These are phyloP conservation scores for Fusarium sarcochroum DNA, from an alignment of 2,329 filamentous ascomycete genomes.

Conservation along the genomic window DNA sequence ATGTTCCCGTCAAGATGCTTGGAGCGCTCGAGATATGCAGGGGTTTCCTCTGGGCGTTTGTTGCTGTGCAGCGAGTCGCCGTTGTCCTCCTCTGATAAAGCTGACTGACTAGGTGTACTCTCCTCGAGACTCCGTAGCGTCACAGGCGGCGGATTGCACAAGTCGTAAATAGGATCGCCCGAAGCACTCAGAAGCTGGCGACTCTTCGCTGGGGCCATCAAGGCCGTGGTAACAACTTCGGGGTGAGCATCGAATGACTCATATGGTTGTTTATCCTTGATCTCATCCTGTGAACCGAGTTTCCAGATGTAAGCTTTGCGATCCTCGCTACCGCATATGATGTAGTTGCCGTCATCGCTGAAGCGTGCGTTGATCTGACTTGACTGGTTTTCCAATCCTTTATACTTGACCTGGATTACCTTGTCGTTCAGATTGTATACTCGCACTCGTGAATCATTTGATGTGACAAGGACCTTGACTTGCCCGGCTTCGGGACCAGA, in stretches of 20 bases:
- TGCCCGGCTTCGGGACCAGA: slow-evolving; percentile 67
- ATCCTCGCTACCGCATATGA: slow-evolving; percentile 95
- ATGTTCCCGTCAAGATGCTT: slow-evolving; percentile 88
- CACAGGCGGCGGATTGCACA: slow-evolving; percentile 95
- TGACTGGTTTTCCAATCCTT: slow-evolving; percentile 89
- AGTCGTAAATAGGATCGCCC: slow-evolving; percentile 93
- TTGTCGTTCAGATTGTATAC: slow-evolving; percentile 92
- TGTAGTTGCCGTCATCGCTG: slow-evolving; percentile 86
- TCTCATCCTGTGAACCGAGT: slow-evolving; percentile 65
- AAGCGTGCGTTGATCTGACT: slow-evolving; percentile 93
- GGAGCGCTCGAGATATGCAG: slow-evolving; percentile 82
- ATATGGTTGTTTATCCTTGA: slow-evolving; percentile 83
- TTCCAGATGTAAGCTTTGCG: slow-evolving; percentile 93
- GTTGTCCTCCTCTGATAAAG: slow-evolving; percentile 56
- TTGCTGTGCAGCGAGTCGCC: slow-evolving; percentile 49
- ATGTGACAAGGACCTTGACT: slow-evolving; percentile 89
- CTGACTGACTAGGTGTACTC: slow-evolving; percentile 59
- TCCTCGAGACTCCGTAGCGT: slow-evolving; percentile 83
- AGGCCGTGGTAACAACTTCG: slow-evolving; percentile 88
- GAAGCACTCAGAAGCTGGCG: slow-evolving; percentile 83
- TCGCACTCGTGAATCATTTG: slow-evolving; percentile 92
- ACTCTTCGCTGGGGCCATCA: slow-evolving; percentile 85
- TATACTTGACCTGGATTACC: slow-evolving; percentile 88
- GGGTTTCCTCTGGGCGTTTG: slow-evolving; percentile 75
- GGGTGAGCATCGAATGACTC: slow-evolving; percentile 94